A percentile compares a stretch with the other conserved stretches of the same genome.
Conservation (phyloP, 306 rosid genomes). For the Fragaria nilgerrensis region DNA sequence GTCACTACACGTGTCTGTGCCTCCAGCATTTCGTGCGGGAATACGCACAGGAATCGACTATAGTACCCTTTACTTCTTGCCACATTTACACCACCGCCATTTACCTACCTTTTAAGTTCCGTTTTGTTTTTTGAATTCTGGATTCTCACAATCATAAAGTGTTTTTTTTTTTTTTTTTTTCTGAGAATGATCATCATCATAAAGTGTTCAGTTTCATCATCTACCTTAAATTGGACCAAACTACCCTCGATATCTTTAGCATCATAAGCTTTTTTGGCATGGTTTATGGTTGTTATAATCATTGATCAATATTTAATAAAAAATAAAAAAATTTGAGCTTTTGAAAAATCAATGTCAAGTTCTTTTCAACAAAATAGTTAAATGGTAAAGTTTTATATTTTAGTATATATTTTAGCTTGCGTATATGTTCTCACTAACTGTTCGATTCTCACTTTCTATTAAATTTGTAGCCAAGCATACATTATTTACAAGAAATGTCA, state of each 20-base stretch:
- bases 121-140: conserved; percentile 14
- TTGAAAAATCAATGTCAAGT: neutral
- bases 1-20: neutral
- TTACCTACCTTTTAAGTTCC: neutral
- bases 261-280: neutral
- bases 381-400: neutral
- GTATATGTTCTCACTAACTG: too few species aligned
- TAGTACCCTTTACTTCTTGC: neutral
- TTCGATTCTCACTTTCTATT: too few species aligned
- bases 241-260: neutral
- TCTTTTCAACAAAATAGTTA: neutral
- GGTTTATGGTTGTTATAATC: neutral
- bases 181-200: too few species aligned
- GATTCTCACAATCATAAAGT: too few species aligned
- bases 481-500: too few species aligned
- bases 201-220: too few species aligned
- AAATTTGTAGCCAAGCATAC: too few species aligned
- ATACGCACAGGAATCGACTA: neutral
- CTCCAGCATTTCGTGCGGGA: neutral
- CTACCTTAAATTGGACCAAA: neutral
- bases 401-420: too few species aligned
- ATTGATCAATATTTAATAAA: neutral
- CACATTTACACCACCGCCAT: neutral
- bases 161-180: too few species aligned
- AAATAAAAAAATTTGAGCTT: neutral